Base-by-base conservation (phyloP, 108 stramenopile genomes). In the Pseudonitzschia delicatissima region DNA sequence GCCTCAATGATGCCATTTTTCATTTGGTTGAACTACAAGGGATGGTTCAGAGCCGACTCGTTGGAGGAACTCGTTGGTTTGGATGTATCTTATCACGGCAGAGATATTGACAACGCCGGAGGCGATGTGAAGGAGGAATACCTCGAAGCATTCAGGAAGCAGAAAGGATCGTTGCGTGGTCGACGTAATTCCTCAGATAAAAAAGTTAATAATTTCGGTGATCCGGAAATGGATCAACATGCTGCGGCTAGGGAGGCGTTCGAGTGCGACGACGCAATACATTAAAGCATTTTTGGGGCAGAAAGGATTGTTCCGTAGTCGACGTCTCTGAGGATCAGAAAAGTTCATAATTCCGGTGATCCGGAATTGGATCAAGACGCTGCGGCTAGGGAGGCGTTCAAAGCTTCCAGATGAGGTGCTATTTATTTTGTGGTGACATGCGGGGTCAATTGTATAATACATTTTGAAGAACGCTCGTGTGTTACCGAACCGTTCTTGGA, bases 11-110 rank as follows among this genome's bases (percentile, higher is more conserved):
- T 74, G 18, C 77, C 82, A 25, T 87, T 93, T 60, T 90, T 91
- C 58, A 66, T 79, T 39, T 51, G 80, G 57, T 71, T 92, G 52
- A 75, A 87, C 73, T 79, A 79, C 69, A 74, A 82, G 73, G 91
- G 90, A 29, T 83, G 79, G 81, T 74, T 90, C 37, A 85, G 93
- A 45, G 74, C 87, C 33, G 87, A 86, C 62, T 76, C 83, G 27
- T 65, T 90, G 40, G 85, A 90, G 64, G 88, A 90, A 64, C 64
- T 87, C 21, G 81, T 90, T 29, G 88, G 88, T 52, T 72, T 90
- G 28, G 88, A 90, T 62, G 60, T 85, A 39, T 78, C 74, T 5
- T 88, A 88, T 69, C 75, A 64, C 49, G 85, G 85, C 39, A 69
- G 39, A 34, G 59, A 57, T 60, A 20, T 28, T 7, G 68, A 65